These are phyloP conservation scores for Neurospora sp. DNA, from an alignment of 495 filamentous ascomycete species.

Conservation along the genomic window DNA sequence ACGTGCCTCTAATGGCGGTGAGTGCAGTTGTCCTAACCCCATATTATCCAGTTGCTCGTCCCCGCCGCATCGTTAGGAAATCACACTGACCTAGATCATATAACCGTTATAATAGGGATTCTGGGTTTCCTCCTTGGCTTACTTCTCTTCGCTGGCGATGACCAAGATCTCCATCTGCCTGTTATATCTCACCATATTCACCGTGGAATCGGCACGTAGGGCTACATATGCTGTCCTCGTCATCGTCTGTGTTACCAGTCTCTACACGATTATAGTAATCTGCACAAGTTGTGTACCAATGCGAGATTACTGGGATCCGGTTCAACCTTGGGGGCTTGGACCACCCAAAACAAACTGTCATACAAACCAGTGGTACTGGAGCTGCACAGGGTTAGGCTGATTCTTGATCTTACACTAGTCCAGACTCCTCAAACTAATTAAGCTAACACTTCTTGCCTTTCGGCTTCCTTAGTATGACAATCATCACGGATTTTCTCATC, in stretches of 20 bases:
- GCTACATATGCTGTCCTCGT: conserved; percentile 9
- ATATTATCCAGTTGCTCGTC: neutral
- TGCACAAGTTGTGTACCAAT: conserved; percentile 21
- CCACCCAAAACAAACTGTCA: neutral
- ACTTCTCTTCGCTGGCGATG: conserved; percentile 10
- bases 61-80: neutral
- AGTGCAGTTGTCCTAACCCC: neutral
- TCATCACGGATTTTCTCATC: conserved; percentile 39
- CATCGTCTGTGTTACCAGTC: conserved; percentile 8
- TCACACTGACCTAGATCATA: neutral
- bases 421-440: neutral
- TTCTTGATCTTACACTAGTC: neutral
- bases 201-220: conserved; percentile 11
- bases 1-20: conserved; percentile 5
- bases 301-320: conserved; percentile 16
- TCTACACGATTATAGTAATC: conserved; percentile 3
- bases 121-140: conserved; percentile 14
- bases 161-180: conserved; percentile 21
- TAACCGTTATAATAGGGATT: conserved; percentile 5
- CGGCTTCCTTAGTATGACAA: conserved; percentile 21
- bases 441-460: neutral
- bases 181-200: conserved; percentile 21
- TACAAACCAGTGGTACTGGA: conserved; percentile 5
- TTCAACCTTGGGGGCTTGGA: conserved; percentile 4
- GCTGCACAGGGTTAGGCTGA: conserved; percentile 13